Evolutionary conservation across 495 filamentous ascomycete genomes (phyloP), one percentile per base, ranked within the genome.

Genomic region (Tuber microsphaerosporum): DNA sequence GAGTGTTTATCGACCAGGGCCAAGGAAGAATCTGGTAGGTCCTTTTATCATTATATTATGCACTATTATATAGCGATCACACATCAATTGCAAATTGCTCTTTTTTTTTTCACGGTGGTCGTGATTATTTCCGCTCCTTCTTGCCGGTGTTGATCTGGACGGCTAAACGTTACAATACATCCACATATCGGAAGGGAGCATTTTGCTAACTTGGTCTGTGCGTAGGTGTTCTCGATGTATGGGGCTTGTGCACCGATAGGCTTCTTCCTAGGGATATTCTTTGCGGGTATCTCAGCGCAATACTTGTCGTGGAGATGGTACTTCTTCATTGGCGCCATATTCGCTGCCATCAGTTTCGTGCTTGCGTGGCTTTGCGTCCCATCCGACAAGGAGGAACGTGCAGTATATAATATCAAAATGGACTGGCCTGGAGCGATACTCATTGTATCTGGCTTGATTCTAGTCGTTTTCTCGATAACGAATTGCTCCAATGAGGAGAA

Each of bases 211-310:
- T 45, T 44, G 46, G 45, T 19, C 41, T 42, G n/a, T 70, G 31
- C 5, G 6, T 56, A 82, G 80, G 79, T 95, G 0, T 97, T 96
- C 82, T 89, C 89, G 68, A 83, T 95, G 0, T 96, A 94, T 82
- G 92, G 93, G 1, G 91, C 90, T 0, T 89, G 89, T 76, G 92
- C 93, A 0, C 89, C 91, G 0, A 76, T 94, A 0, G 93, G 93
- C 0, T 96, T 97, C 85, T 96, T 92, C 78, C 81, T 88, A 14
- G 93, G 93, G 1, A 92, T 96, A 69, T 92, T 95, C 82, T 88
- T 93, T 71, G 92, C 92, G 9, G 93, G 93, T 0, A 41, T 93
- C 1, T 86, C 88, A 3, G 90, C 87, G 6, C 85, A 93, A 75
- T 91, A 87, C 70, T 82, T 89, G 0, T 85, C 81, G 2, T 97